Evolutionary conservation across 1,284 basidiomycete genomes (phyloP).

Genomic region (Schizopora paradoxa): DNA sequence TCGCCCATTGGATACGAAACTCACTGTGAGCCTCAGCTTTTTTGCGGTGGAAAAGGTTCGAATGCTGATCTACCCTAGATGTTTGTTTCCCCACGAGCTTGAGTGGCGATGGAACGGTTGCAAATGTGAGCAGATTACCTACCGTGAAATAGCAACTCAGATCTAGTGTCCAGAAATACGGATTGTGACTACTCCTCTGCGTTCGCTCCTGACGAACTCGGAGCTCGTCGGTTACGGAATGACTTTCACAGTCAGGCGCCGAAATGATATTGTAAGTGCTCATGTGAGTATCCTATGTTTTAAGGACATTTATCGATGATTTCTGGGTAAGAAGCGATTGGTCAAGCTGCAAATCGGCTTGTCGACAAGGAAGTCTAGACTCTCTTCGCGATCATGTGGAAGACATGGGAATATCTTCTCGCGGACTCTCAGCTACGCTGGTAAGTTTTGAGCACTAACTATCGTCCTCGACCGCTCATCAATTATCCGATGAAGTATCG

Average conservation of each 20-base stretch:
- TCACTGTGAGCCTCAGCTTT: background rate
- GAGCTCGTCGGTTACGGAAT: conserved; percentile 83
- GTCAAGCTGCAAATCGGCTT: conserved; percentile 72
- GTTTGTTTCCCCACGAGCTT: conserved; percentile 80
- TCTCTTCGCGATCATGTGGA: conserved; percentile 86
- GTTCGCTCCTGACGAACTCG: conserved; percentile 69
- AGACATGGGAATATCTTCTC: conserved; percentile 73
- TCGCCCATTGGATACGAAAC: conserved; percentile 2
- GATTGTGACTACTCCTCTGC: conserved; percentile 95
- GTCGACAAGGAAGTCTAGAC: conserved; percentile 81
- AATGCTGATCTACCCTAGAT: conserved; percentile 39
- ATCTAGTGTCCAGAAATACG: conserved; percentile 69
- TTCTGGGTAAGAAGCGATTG: conserved; percentile 74
- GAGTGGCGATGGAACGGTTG: conserved; percentile 86
- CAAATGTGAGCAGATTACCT: conserved; percentile 49
- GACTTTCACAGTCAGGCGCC: conserved; percentile 96
- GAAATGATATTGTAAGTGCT: conserved; percentile 78
- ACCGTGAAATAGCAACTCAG: background rate
- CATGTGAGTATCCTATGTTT: background rate
- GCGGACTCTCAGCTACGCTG: conserved; percentile 87
- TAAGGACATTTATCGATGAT: background rate
- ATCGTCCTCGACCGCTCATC: background rate
- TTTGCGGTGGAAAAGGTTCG: background rate
- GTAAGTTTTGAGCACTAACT: conserved; percentile 37
- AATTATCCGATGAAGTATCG: conserved; percentile 49